These are phyloP conservation scores for Paraurostyla sp. DNA, from an alignment of 73 alveolate species.

Conservation along the genomic window DNA sequence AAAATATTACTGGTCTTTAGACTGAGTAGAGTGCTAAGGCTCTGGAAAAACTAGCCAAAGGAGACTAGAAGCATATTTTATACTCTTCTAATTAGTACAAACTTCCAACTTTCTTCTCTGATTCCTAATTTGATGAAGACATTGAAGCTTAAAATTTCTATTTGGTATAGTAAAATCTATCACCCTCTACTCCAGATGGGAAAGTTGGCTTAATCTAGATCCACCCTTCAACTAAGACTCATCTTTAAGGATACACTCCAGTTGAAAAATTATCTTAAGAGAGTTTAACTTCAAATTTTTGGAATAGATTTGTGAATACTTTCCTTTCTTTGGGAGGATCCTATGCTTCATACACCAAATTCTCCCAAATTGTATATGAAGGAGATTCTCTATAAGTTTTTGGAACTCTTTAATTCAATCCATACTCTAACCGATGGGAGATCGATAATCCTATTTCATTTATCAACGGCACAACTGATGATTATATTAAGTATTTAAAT, in stretches of 20 bases:
- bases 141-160: slow-evolving; percentile 49
- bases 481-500: not conserved
- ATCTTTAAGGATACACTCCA: not conserved
- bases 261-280: not conserved
- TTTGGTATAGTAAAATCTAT: not conserved
- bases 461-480: not conserved
- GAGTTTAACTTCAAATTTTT: not conserved
- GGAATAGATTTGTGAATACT: slow-evolving; percentile 28
- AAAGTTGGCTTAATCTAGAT: slow-evolving; percentile 9
- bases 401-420: slow-evolving; percentile 21
- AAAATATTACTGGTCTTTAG: not conserved
- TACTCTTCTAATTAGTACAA: not conserved
- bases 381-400: slow-evolving; percentile 37
- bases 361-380: slow-evolving; percentile 24
- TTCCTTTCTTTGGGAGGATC: slow-evolving; percentile 1
- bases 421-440: slow-evolving; percentile 55
- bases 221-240: slow-evolving; percentile 1
- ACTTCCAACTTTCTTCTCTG: not conserved
- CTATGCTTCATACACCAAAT: slow-evolving; percentile 7
- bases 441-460: slow-evolving; percentile 49
- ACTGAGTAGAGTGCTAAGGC: not conserved
- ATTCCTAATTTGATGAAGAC: not conserved
- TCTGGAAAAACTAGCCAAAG: not conserved
- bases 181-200: not conserved
- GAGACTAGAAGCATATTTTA: not conserved